Base-by-base conservation (phyloP, 164 flowering plant genomes). In the Houttuynia cordata region DNA sequence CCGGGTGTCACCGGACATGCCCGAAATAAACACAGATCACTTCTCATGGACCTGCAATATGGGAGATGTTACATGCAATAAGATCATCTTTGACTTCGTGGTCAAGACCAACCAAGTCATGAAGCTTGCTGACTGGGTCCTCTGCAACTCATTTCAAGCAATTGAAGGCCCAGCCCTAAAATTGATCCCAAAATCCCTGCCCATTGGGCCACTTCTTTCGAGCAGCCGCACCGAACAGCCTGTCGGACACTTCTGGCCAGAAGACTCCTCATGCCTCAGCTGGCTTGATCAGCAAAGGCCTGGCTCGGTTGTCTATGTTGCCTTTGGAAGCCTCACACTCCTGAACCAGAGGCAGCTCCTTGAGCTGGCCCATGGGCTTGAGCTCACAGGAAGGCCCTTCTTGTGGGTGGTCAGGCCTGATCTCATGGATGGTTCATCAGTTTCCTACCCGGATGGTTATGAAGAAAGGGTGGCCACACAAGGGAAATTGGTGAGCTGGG, bases 401-500 rank as follows among this genome's bases (percentile, higher is more conserved):
- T 40, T 61, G 25, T 61, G 64, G 64, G 64, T 61, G 14, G 53
- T 24, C 4, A 22, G 64, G 39, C 56, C 64, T 3, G 64, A 61
- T 54, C 55, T 61, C n/a, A 52, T 51, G 24, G 41, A 51, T 20
- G 25, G 40, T 51, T 10, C 51, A 9, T 18, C 8, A 8, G 47
- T 37, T 10, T 34, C 12, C 7, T 61, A 57, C 51, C 65, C 65
- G 3, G n/a, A 49, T 19, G 65, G 61, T 10, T 67, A 52, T 34
- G 17, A 8, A 37, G 70, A 55, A 7, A 41, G 64, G 39, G 47
- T 54, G 37, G 64, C 57, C 17, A 17, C 2, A 12, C 49, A 22
- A 17, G 68, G 63, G 24, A 34, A 13, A 19, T 19, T 66, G 37
- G 65, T 60, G 13, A 18, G 49, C 3, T 67, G 70, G 70, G 53